Evolutionary conservation across 345 rosid genomes (phyloP), one percentile per base, ranked within the genome.

Genomic region (Gossypium mustelinum): DNA sequence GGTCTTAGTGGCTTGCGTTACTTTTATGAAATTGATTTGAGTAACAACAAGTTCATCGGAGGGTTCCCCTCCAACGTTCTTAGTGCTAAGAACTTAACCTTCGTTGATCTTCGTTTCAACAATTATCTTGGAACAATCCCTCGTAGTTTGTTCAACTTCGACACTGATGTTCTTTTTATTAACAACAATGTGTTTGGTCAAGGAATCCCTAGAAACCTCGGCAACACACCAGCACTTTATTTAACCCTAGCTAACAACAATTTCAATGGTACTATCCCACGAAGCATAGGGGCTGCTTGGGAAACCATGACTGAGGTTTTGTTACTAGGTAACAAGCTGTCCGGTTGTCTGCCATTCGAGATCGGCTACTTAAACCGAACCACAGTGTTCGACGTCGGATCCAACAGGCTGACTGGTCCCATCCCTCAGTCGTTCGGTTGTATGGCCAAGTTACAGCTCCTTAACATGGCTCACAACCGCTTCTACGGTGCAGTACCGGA

Each of bases 391-490:
- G 83, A 80, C 27, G 72, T 73, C 2, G 80, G 80, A 7, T 20
- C 29, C 24, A 77, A 80, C 47, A 20, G 71, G n/a, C 41, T 77
- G 2, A 76, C 83, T 7, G 80, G 83, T 70, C 77, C 72, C 10
- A 77, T 80, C 11, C 80, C 80, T 16, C 75, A 73, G 66, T 77
- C 83, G 39, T 80, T 80, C 11, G 83, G 80, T 39, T 80, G 83
- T 77, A 45, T 80, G 78, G 16, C 8, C 4, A 80, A 34, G 18
- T 22, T 80, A 34, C 55, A 61, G 67, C 2, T 61, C 2, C 70
- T 80, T 50, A 77, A 80, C 45, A 52, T 80, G 78, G 78, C 80
- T 27, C 75, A 73, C 44, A 80, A 80, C 71, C 55, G 17, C 60
- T 75, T 81, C 64, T 81, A 81, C 50, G 78, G 81, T 6, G 18